phyloP scores from a whole-genome alignment of 805 yeast species.

The Yarrowia sp. region DNA sequence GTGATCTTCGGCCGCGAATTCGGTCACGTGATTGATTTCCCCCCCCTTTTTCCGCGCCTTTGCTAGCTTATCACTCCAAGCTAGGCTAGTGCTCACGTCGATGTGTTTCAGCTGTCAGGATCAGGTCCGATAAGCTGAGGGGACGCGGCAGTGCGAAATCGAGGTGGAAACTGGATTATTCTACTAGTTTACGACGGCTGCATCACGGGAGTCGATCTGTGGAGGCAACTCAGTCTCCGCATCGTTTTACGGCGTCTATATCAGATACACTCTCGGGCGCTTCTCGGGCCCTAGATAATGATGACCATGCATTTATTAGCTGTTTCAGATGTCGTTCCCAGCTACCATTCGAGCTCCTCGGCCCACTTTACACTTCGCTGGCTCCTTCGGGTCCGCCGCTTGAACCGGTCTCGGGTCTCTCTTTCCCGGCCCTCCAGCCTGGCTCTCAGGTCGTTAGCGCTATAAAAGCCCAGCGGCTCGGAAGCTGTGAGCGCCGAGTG shows the following conservation, averaged over 20 bases:
- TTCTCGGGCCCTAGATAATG: background rate
- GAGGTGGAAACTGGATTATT: too few relatives aligned
- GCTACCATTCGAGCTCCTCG: conserved; percentile 9
- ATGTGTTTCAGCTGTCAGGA: background rate
- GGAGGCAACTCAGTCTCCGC: too few relatives aligned
- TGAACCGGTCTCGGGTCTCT: background rate
- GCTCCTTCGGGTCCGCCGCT: background rate
- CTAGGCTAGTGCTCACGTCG: too few relatives aligned
- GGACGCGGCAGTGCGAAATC: too few relatives aligned
- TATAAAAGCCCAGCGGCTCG: background rate
- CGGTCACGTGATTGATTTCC: too few relatives aligned
- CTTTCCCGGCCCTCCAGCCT: background rate
- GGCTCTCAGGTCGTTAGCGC: background rate
- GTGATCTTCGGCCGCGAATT: too few relatives aligned
- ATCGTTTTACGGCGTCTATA: too few relatives aligned
- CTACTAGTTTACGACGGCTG: too few relatives aligned
- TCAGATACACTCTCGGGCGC: background rate
- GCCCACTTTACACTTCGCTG: background rate
- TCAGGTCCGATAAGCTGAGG: background rate
- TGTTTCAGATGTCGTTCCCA: background rate
- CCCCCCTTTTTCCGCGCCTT: too few relatives aligned
- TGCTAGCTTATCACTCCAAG: too few relatives aligned
- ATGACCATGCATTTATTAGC: background rate
- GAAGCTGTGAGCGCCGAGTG: background rate
- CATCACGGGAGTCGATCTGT: too few relatives aligned